phyloP scores from a whole-genome alignment of 345 rosid genomes.

The Firmiana major region DNA sequence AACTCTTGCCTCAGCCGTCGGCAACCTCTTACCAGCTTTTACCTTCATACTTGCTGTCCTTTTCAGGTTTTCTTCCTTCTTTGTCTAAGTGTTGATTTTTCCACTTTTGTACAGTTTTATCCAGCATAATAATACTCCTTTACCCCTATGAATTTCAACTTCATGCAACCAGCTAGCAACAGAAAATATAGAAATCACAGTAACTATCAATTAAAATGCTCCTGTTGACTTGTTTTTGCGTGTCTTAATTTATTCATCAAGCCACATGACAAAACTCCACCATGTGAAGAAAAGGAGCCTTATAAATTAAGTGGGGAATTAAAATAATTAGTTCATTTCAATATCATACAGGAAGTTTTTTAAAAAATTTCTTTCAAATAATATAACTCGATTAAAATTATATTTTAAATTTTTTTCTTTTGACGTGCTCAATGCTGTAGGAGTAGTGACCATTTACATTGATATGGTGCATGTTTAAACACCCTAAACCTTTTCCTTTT shows the following conservation, averaged over 20 bases:
- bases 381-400: too few species aligned
- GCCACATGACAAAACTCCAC: background rate
- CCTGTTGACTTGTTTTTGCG: background rate
- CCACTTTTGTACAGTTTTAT: too few species aligned
- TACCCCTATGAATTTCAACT: too few species aligned
- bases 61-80: conserved; percentile 24
- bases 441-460: too few species aligned
- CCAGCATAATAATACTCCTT: background rate
- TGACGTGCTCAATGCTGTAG: background rate
- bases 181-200: too few species aligned
- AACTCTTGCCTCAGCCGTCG: background rate
- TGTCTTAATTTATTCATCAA: background rate
- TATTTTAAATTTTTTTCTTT: too few species aligned
- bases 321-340: background rate
- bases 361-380: too few species aligned
- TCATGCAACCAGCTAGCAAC: too few species aligned
- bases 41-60: conserved; percentile 17
- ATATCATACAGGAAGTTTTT: background rate
- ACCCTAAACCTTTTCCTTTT: background rate
- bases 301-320: background rate
- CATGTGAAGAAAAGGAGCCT: background rate
- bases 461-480: too few species aligned
- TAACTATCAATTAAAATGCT: too few species aligned
- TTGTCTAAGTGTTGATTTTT: too few species aligned
- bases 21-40: conserved; percentile 28